Conservation (phyloP, 257 asterid species). For the Prunella vulgaris region DNA sequence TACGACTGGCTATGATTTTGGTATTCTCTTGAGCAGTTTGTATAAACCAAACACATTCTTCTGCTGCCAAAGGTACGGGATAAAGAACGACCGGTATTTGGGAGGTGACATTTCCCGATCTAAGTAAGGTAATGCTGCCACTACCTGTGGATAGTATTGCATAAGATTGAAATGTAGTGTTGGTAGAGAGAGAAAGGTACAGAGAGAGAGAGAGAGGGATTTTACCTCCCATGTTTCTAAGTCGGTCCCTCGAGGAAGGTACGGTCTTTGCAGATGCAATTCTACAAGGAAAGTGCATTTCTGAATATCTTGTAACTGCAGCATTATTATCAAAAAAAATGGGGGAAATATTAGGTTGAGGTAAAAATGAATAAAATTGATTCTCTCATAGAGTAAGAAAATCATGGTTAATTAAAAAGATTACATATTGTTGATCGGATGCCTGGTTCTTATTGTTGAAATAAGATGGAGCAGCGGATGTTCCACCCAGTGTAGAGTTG, state of each 20-base stretch:
- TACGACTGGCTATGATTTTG: slow-evolving; percentile 31
- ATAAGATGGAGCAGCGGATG: slow-evolving; percentile 82
- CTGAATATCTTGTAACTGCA: slow-evolving; percentile 68
- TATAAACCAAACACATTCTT: slow-evolving; percentile 84
- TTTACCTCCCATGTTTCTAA: slow-evolving; percentile 86
- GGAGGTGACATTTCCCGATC: slow-evolving; percentile 95
- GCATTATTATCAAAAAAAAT: slow-evolving; percentile 10
- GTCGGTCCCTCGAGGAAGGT: slow-evolving; percentile 80
- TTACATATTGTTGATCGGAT: slow-evolving; percentile 89
- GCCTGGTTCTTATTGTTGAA: slow-evolving; percentile 92
- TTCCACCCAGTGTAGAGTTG: slow-evolving; percentile 88
- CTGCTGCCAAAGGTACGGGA: slow-evolving; percentile 82
- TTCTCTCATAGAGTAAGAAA: background rate
- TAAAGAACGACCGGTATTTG: slow-evolving; percentile 75
- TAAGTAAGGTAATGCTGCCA: slow-evolving; percentile 86
- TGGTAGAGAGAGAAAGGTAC: background rate
- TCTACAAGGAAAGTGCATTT: slow-evolving; percentile 84
- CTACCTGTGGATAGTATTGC: slow-evolving; percentile 40
- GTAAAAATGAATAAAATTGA: background rate
- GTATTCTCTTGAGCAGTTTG: slow-evolving; percentile 72
- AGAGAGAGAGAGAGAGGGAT: slow-evolving; percentile 19
- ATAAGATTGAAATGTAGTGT: background rate
- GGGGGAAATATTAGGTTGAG: background rate
- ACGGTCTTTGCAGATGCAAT: slow-evolving; percentile 79
- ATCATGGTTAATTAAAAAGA: background rate